Percentiles rank a stretch among this genome's conserved stretches.
Evolutionary conservation across 2,329 filamentous ascomycete species (phyloP).

Genomic region (Phyllosticta citriasiana): DNA sequence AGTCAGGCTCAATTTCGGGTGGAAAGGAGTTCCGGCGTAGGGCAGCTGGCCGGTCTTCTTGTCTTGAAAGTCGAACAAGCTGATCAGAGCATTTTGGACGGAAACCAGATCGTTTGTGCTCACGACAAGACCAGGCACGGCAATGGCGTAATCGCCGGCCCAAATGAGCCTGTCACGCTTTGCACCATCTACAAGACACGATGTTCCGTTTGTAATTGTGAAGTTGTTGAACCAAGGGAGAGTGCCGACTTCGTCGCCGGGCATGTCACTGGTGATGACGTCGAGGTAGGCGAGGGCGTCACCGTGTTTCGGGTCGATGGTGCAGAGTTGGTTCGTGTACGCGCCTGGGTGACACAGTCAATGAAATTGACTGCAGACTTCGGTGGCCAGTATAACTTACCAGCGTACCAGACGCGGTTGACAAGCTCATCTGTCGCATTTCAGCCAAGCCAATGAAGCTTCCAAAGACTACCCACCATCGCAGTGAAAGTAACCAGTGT

Average conservation of each 20-base stretch:
- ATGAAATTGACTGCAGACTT: too few relatives aligned
- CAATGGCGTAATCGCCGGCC: slow-evolving; percentile 43
- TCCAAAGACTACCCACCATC: slow-evolving; percentile 19
- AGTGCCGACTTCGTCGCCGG: slow-evolving; percentile 24
- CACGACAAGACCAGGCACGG: slow-evolving; percentile 27
- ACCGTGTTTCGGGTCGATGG: slow-evolving; percentile 26
- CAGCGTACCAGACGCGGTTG: slow-evolving; percentile 37
- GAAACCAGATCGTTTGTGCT: slow-evolving; percentile 38
- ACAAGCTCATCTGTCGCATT: slow-evolving; percentile 27
- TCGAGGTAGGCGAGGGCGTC: slow-evolving; percentile 26
- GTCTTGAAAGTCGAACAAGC: slow-evolving; percentile 6
- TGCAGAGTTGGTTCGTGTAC: slow-evolving; percentile 31
- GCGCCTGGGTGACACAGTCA: slow-evolving; percentile 16
- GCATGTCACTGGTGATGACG: not conserved
- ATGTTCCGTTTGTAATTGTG: slow-evolving; percentile 26
- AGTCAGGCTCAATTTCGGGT: too few relatives aligned
- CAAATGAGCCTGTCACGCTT: slow-evolving; percentile 35
- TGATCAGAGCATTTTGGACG: slow-evolving; percentile 32
- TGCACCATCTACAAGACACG: slow-evolving; percentile 30
- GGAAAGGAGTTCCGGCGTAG: slow-evolving; percentile 30
- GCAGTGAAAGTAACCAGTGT: slow-evolving; percentile 34
- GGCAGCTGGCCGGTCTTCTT: slow-evolving; percentile 28
- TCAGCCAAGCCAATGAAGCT: not conserved
- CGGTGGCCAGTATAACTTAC: slow-evolving; percentile 5
- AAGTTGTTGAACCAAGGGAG: slow-evolving; percentile 30